These are phyloP conservation scores for Bipolaris zeicola DNA, from an alignment of 2,329 filamentous ascomycete genomes.

Conservation along the genomic window DNA sequence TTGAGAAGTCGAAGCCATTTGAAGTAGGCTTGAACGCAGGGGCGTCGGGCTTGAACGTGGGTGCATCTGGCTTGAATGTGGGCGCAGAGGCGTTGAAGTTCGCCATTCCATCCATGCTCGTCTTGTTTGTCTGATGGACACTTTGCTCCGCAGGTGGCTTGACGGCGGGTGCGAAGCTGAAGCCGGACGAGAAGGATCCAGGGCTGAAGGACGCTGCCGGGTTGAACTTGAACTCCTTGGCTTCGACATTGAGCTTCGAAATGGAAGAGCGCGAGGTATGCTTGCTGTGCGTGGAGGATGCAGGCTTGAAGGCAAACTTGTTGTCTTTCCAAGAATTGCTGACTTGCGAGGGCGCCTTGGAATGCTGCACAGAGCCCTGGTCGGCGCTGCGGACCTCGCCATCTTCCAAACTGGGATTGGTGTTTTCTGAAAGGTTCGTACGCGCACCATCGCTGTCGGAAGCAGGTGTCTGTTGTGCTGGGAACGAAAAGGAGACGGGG, in stretches of 20 bases:
- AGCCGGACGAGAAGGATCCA: conserved; percentile 50
- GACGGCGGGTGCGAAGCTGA: conserved; percentile 49
- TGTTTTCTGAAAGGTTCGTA: conserved; percentile 49
- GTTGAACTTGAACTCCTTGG: conserved; percentile 84
- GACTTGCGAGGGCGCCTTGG: conserved; percentile 45
- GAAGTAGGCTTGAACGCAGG: conserved; percentile 54
- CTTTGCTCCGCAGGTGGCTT: conserved; percentile 56
- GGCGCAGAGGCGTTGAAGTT: conserved; percentile 72
- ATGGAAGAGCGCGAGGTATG: conserved; percentile 72
- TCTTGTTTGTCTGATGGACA: conserved; percentile 51
- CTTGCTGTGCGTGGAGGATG: conserved; percentile 50
- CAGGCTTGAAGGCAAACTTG: conserved; percentile 42
- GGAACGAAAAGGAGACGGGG: conserved; percentile 39
- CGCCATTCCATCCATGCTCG: conserved; percentile 39
- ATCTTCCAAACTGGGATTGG: conserved; percentile 47
- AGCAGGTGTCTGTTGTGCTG: conserved; percentile 38
- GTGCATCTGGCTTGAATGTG: conserved; percentile 77
- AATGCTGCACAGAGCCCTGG: conserved; percentile 40
- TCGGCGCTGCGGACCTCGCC: conserved; percentile 31
- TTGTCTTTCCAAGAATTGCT: conserved; percentile 46
- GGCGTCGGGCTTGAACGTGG: conserved; percentile 71
- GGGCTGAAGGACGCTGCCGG: conserved; percentile 59
- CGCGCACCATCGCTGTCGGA: conserved; percentile 49
- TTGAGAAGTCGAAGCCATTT: conserved; percentile 32
- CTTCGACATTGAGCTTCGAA: conserved; percentile 85